phyloP scores from a whole-genome alignment of 2,329 filamentous ascomycete genomes.

The Zymoseptoria ardabiliae region DNA sequence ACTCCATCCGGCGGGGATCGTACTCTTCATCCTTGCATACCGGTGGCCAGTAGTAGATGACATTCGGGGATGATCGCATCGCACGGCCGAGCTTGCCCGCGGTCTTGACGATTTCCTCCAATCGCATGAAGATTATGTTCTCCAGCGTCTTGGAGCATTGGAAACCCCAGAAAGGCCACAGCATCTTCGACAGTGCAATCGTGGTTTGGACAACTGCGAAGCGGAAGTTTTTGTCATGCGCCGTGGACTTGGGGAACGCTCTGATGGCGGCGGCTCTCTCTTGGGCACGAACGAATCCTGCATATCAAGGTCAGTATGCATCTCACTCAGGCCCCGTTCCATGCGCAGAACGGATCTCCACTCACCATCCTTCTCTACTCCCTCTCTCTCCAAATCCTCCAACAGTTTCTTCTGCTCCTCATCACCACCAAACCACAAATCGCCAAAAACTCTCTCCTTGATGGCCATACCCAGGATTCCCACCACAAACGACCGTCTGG shows the following conservation, averaged over 20 bases:
- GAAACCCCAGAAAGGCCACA: constrained; percentile 9
- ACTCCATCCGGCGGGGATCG: constrained; percentile 24
- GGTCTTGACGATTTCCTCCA: constrained; percentile 14
- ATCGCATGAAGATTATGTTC: neutral
- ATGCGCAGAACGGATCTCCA: neutral
- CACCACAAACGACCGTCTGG: constrained; percentile 19
- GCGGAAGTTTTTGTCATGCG: neutral
- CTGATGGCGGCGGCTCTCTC: constrained; percentile 12
- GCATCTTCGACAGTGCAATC: constrained; percentile 7
- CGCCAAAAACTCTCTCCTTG: constrained; percentile 26
- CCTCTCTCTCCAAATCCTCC: constrained; percentile 30
- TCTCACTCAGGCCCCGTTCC: neutral
- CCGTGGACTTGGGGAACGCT: neutral
- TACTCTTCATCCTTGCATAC: constrained; percentile 29
- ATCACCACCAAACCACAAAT: constrained; percentile 23
- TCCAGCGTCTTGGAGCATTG: neutral
- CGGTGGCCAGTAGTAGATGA: constrained; percentile 25
- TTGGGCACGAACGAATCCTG: constrained; percentile 24
- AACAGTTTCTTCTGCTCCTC: constrained; percentile 22
- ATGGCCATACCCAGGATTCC: constrained; percentile 25
- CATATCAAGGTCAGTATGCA: constrained; percentile 3
- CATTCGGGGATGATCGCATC: constrained; percentile 18
- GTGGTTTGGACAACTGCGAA: constrained; percentile 1
- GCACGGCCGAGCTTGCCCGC: constrained; percentile 17
- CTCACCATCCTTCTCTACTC: constrained; percentile 35